phyloP scores from a whole-genome alignment of 805 yeast genomes.

The Yarrowia porcina region DNA sequence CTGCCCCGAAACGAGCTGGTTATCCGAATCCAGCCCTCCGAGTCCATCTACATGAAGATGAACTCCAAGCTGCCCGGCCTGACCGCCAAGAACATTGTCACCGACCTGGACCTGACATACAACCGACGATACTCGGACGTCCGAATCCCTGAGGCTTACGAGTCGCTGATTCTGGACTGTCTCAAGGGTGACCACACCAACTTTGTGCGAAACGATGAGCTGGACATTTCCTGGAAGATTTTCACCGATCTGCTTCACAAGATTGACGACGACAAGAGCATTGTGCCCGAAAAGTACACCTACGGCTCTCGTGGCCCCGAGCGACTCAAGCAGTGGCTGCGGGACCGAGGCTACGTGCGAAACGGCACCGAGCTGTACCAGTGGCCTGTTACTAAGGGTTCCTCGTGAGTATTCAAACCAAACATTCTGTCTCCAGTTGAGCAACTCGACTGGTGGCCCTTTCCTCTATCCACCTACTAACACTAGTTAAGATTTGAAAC shows the following conservation, averaged over 20 bases:
- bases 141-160: conserved; percentile 98
- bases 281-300: conserved; percentile 62
- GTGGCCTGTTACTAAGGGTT: conserved; percentile 64
- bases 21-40: conserved; percentile 89
- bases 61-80: conserved; percentile 94
- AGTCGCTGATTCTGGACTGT: conserved; percentile 89
- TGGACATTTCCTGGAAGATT: conserved; percentile 86
- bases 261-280: conserved; percentile 62
- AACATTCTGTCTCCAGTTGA: background rate
- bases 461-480: background rate
- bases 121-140: conserved; percentile 74
- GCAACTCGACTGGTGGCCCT: background rate
- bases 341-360: conserved; percentile 68
- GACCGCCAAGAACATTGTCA: conserved; percentile 72
- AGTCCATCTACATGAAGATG: conserved; percentile 88
- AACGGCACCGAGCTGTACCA: conserved; percentile 64
- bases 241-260: conserved; percentile 87
- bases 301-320: conserved; percentile 92
- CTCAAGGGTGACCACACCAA: conserved; percentile 91
- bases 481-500: conserved; percentile 24
- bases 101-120: conserved; percentile 89
- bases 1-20: conserved; percentile 91
- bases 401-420: conserved; percentile 28
- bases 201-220: conserved; percentile 96
- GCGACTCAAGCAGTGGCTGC: conserved; percentile 57